Evolutionary conservation across 2,329 filamentous ascomycete genomes (phyloP), one percentile per base, ranked within the genome.

Genomic region (Trichophyton mentagrophytes): DNA sequence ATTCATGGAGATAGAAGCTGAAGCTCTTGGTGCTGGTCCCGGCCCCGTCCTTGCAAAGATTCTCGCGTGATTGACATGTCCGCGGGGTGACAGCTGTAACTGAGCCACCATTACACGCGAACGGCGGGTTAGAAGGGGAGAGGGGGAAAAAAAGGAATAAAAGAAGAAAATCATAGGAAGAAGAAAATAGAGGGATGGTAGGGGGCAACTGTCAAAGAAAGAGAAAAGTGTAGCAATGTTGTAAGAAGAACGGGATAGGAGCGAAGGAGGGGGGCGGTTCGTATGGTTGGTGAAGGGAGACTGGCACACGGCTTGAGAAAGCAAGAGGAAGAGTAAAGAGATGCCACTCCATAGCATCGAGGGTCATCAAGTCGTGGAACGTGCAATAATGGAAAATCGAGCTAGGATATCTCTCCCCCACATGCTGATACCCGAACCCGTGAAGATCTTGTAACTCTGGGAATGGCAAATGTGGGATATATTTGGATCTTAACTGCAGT

Each of bases 401-500:
- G 30, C 20, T 20, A 58, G 40, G 20, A 42, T 15, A 3, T 22
- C 11, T 42, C 7, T 42, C 36, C 56, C 36, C 40, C 56, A 46
- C 36, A 42, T 58, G 36, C 22, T 36, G 36, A n/a, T 42, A 58
- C 56, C 20, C 56, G 56, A 46, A 40, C 38, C n/a, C 13, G 27
- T 33, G 36, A 58, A 58, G 56, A 46, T 58, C 56, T 42, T 46
- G 40, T 46, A 58, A 17, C 30, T 30, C 56, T 58, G n/a, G 30
- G 27, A 55, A 55, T n/a, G 49, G 49, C 36, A 25, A 27, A 55
- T 33, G 15, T 33, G 49, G 49, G 25, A 55, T 33, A 55, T 30
- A 27, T 55, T 55, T 20, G 49, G 25, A 55, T 55, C 25, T 55
- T 36, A 27, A 36, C 49, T 55, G 49, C 49, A 55, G 13, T 55